phyloP scores from a whole-genome alignment of 352 stramenopile genomes.

The Peronospora destructor region DNA sequence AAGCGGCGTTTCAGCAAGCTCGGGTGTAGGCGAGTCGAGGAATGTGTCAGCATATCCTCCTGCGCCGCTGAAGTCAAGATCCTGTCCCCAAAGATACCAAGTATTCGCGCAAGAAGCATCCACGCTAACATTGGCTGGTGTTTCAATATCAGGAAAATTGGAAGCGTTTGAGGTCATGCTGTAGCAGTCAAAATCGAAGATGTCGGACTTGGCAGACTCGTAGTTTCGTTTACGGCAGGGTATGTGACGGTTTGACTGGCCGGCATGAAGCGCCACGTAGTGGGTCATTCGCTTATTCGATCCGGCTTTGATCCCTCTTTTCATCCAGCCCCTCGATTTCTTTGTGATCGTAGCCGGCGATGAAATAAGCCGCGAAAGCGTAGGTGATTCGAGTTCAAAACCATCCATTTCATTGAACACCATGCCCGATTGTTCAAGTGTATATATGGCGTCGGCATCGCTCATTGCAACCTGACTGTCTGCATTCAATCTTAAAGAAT shows the following conservation, averaged over 20 bases:
- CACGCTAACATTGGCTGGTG: conserved; percentile 54
- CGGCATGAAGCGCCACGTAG: conserved; percentile 46
- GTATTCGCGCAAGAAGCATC: conserved; percentile 30
- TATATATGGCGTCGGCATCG: conserved; percentile 16
- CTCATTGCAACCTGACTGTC: conserved; percentile 30
- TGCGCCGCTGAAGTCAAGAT: conserved; percentile 45
- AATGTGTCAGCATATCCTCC: conserved; percentile 56
- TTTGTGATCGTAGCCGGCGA: conserved; percentile 18
- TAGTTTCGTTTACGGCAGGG: conserved; percentile 60
- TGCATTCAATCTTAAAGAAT: conserved; percentile 24
- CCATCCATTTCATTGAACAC: conserved; percentile 54
- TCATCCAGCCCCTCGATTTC: conserved; percentile 39
- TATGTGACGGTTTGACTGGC: conserved; percentile 55
- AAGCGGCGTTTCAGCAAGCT: conserved; percentile 38
- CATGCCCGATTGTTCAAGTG: conserved; percentile 31
- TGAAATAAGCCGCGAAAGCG: conserved; percentile 46
- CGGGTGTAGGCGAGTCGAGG: conserved; percentile 65
- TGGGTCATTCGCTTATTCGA: conserved; percentile 58
- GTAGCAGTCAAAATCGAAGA: conserved; percentile 35
- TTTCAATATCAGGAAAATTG: conserved; percentile 53
- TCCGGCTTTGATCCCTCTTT: conserved; percentile 8
- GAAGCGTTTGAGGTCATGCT: conserved; percentile 7
- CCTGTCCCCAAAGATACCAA: conserved; percentile 52
- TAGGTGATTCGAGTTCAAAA: conserved; percentile 69
- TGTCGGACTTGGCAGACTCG: conserved; percentile 49